Conservation (phyloP, 768 basidiomycete species). For the Jaapia argillacea region DNA sequence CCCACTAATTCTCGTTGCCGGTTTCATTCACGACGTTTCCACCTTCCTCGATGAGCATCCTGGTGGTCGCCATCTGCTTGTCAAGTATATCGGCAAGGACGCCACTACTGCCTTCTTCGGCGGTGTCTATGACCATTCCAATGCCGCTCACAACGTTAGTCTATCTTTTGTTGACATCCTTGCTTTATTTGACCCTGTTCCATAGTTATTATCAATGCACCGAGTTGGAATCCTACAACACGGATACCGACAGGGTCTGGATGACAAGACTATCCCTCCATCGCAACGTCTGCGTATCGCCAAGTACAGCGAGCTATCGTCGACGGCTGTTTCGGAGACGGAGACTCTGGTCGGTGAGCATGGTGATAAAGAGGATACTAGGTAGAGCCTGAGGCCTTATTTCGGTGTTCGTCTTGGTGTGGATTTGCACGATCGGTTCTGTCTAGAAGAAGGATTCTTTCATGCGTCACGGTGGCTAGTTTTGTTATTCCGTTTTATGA, state of each 20-base stretch:
- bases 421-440: no score
- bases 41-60: slow-evolving; percentile 87
- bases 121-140: slow-evolving; percentile 82
- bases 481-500: no score
- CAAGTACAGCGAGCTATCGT: slow-evolving; percentile 25
- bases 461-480: no score
- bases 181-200: neutral
- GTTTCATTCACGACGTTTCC: slow-evolving; percentile 87
- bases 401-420: no score
- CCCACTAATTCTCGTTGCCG: slow-evolving; percentile 78
- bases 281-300: slow-evolving; percentile 36
- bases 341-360: slow-evolving; percentile 7
- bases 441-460: no score
- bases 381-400: no score
- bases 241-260: slow-evolving; percentile 40
- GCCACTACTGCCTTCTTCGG: slow-evolving; percentile 94
- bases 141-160: slow-evolving; percentile 77
- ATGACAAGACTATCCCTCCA: slow-evolving; percentile 38
- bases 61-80: slow-evolving; percentile 77
- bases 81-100: slow-evolving; percentile 82
- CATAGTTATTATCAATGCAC: slow-evolving; percentile 46
- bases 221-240: slow-evolving; percentile 47
- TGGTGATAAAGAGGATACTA: neutral
- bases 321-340: slow-evolving; percentile 22
- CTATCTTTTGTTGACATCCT: neutral